These are phyloP conservation scores for Cryptococcus sp. DNA, from an alignment of 1,284 basidiomycete species.

Conservation along the genomic window DNA sequence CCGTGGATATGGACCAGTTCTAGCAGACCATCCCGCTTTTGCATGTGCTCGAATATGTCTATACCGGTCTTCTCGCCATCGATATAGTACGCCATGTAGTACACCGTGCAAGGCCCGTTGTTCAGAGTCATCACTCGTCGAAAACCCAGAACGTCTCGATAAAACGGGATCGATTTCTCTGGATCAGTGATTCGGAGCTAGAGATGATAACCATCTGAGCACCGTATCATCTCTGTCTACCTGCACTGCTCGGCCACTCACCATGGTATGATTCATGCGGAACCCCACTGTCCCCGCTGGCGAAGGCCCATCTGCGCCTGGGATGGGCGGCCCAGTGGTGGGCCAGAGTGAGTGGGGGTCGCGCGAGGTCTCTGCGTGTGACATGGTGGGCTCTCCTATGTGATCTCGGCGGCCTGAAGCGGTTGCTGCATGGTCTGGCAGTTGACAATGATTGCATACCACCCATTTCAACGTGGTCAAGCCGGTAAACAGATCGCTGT, in stretches of 20 bases:
- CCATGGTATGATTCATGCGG: not conserved
- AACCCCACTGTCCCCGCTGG: not conserved
- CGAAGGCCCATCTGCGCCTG: not conserved
- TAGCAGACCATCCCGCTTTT: not conserved
- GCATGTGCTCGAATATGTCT: not conserved
- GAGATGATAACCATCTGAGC: not conserved
- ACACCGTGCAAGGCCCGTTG: not conserved
- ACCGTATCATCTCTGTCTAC: not conserved
- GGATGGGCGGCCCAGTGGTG: not conserved
- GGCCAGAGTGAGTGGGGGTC: not conserved
- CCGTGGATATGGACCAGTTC: not conserved
- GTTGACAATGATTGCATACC: too few relatives aligned
- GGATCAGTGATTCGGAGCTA: conserved; percentile 1
- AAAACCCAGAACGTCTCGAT: not conserved
- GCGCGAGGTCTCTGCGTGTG: not conserved
- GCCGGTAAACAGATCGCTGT: too few relatives aligned
- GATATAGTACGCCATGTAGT: not conserved
- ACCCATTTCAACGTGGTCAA: too few relatives aligned
- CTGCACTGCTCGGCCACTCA: not conserved
- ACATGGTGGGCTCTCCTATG: not conserved
- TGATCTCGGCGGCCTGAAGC: too few relatives aligned
- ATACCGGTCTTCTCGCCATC: not conserved
- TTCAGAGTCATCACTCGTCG: not conserved
- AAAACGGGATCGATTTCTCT: not conserved
- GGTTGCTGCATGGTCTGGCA: too few relatives aligned